phyloP scores from a whole-genome alignment of 257 asterid species.

The Nemophila menziesii region DNA sequence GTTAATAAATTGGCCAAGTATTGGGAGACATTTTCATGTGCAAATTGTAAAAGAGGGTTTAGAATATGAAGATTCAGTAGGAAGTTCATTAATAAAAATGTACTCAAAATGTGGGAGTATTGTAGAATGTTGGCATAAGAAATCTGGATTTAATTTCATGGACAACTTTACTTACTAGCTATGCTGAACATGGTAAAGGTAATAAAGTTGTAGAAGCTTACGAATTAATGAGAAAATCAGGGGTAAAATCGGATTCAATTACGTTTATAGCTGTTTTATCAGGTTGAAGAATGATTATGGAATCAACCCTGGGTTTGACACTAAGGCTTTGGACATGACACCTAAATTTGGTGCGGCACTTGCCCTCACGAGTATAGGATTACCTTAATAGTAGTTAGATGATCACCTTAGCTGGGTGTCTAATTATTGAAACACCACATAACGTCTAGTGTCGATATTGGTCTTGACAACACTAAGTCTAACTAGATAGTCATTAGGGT shows the following conservation, averaged over 20 bases:
- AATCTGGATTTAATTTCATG: conserved; percentile 47
- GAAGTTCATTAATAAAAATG: conserved; percentile 60
- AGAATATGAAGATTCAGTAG: conserved; percentile 43
- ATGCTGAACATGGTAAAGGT: conserved; percentile 65
- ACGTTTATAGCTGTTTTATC: conserved; percentile 52
- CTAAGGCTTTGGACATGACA: too few relatives aligned
- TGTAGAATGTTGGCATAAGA: conserved; percentile 31
- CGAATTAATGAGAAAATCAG: conserved; percentile 53
- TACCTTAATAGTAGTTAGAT: too few relatives aligned
- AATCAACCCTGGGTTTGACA: too few relatives aligned
- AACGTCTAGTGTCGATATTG: too few relatives aligned
- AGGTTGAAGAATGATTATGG: too few relatives aligned
- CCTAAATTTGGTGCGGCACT: too few relatives aligned
- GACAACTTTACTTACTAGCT: conserved; percentile 63
- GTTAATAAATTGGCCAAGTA: conserved; percentile 14
- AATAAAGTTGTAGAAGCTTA: conserved; percentile 43
- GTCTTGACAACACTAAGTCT: too few relatives aligned
- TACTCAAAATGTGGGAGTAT: conserved; percentile 58
- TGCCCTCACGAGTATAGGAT: too few relatives aligned
- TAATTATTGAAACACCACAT: too few relatives aligned
- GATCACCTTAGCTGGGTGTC: too few relatives aligned
- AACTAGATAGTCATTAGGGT: too few relatives aligned
- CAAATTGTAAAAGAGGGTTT: conserved; percentile 37
- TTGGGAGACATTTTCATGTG: conserved; percentile 48
- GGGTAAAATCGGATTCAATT: conserved; percentile 44